phyloP scores from a whole-genome alignment of 805 yeast species.

The Vanderwaltozyma yarrowii region DNA sequence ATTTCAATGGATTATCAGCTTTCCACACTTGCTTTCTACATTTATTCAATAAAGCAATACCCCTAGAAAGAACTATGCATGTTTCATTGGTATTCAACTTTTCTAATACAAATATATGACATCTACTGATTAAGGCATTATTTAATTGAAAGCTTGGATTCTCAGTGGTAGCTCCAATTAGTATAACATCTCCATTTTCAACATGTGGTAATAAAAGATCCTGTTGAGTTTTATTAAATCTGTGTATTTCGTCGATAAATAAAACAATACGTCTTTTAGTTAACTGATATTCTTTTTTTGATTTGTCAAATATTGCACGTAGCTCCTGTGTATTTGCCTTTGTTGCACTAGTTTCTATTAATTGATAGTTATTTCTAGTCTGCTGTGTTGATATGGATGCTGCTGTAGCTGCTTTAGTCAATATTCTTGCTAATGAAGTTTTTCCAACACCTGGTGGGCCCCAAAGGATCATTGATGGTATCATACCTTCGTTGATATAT shows the following conservation, averaged over 20 bases:
- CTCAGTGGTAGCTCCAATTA: conserved; percentile 97
- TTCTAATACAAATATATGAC: conserved; percentile 65
- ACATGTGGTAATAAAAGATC: conserved; percentile 76
- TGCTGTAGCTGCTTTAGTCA: conserved; percentile 23
- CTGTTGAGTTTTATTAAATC: conserved; percentile 80
- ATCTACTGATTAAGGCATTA: conserved; percentile 74
- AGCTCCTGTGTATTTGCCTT: conserved; percentile 48
- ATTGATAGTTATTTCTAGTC: conserved; percentile 26
- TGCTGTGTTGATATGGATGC: neutral
- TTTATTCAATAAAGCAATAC: conserved; percentile 48
- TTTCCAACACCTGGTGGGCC: conserved; percentile 95
- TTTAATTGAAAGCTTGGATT: conserved; percentile 80
- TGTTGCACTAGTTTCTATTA: conserved; percentile 82
- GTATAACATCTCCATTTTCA: conserved; percentile 69
- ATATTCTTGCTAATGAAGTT: conserved; percentile 67
- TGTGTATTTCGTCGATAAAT: conserved; percentile 87
- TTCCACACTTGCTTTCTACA: conserved; percentile 44
- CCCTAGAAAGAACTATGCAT: conserved; percentile 42
- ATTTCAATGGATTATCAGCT: conserved; percentile 31
- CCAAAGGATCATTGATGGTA: conserved; percentile 84
- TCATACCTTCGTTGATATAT: conserved; percentile 46
- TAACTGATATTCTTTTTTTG: conserved; percentile 28
- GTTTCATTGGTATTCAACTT: conserved; percentile 43
- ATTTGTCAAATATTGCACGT: conserved; percentile 43
- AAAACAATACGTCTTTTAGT: conserved; percentile 52